These are phyloP conservation scores for Primulina tabacum DNA, from an alignment of 257 asterid species.

Conservation along the genomic window DNA sequence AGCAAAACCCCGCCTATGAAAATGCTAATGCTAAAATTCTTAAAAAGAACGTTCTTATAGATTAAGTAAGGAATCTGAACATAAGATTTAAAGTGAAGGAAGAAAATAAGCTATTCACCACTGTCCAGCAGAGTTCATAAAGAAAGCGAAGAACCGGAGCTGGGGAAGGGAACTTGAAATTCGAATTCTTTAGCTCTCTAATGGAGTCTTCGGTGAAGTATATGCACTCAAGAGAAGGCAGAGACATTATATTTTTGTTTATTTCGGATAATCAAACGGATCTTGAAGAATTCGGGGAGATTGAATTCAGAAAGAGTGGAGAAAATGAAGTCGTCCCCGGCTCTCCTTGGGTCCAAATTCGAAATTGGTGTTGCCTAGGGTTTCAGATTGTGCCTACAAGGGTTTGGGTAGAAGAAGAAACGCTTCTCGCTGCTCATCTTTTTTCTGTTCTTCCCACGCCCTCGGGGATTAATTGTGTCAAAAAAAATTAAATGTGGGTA, in stretches of 20 bases:
- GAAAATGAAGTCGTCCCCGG: slow-evolving; percentile 8
- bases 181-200: slow-evolving; percentile 58
- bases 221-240: slow-evolving; percentile 56
- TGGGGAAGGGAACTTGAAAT: slow-evolving; percentile 60
- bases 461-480: no score
- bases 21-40: not conserved
- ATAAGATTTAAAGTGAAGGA: not conserved
- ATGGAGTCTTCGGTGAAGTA: slow-evolving; percentile 65
- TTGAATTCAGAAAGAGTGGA: slow-evolving; percentile 23
- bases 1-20: not conserved
- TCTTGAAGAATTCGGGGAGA: slow-evolving; percentile 16
- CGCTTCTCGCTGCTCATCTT: no score
- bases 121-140: slow-evolving; percentile 68
- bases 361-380: slow-evolving; percentile 28
- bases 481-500: no score
- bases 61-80: not conserved
- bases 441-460: no score
- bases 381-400: slow-evolving; percentile 25
- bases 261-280: slow-evolving; percentile 15
- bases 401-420: no score
- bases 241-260: slow-evolving; percentile 46
- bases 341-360: slow-evolving; percentile 26
- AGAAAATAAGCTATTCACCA: slow-evolving; percentile 41
- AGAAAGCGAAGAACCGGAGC: slow-evolving; percentile 74
- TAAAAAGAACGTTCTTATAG: not conserved